These are phyloP conservation scores for Cyberlindnera americana DNA, from an alignment of 805 yeast genomes.

Conservation along the genomic window DNA sequence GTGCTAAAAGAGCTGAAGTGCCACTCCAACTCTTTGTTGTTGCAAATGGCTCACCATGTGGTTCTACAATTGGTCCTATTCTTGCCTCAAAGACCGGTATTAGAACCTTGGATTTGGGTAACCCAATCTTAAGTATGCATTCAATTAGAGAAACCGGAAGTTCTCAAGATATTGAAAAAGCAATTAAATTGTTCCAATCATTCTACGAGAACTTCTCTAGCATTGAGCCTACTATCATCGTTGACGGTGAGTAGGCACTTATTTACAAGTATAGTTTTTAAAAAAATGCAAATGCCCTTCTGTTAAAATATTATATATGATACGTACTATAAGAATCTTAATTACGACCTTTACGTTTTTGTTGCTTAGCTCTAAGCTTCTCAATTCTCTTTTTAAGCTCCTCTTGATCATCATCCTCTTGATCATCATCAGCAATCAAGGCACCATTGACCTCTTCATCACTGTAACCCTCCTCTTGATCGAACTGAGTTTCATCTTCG, in stretches of 20 bases:
- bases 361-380: slow-evolving; percentile 23
- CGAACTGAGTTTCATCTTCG: slow-evolving; percentile 24
- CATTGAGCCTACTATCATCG: slow-evolving; percentile 41
- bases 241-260: slow-evolving; percentile 29
- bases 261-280: not conserved
- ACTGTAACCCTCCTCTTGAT: slow-evolving; percentile 33
- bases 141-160: slow-evolving; percentile 92
- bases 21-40: slow-evolving; percentile 93
- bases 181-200: slow-evolving; percentile 57
- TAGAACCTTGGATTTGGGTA: slow-evolving; percentile 84
- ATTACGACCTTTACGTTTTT: slow-evolving; percentile 18
- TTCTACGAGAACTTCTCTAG: slow-evolving; percentile 50
- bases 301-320: no score
- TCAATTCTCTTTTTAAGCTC: slow-evolving; percentile 22
- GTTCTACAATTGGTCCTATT: slow-evolving; percentile 95
- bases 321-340: no score
- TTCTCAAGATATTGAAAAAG: slow-evolving; percentile 60
- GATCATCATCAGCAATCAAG: slow-evolving; percentile 18
- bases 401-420: slow-evolving; percentile 27
- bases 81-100: slow-evolving; percentile 83
- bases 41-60: slow-evolving; percentile 90
- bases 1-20: slow-evolving; percentile 64
- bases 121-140: slow-evolving; percentile 92
- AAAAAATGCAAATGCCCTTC: not conserved
- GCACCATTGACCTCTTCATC: slow-evolving; percentile 30